Percentiles rank a stretch among this genome's conserved stretches.
phyloP scores from a whole-genome alignment of 352 stramenopile genomes.

The Globisporangium okanoganense region DNA sequence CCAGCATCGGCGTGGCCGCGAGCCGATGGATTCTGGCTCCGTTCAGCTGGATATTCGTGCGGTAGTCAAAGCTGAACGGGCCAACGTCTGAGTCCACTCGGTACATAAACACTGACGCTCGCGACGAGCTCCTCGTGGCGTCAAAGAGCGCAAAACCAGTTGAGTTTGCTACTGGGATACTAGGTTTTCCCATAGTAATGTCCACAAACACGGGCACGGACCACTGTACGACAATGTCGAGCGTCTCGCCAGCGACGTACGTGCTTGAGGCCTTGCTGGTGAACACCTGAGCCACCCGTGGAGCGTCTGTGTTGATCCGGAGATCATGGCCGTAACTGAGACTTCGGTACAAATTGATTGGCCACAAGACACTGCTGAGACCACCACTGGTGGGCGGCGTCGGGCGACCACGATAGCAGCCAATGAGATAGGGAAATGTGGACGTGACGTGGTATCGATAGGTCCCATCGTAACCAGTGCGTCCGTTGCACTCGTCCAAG shows the following conservation, averaged over 20 bases:
- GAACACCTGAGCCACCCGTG: slow-evolving; percentile 41
- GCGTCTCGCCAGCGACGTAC: slow-evolving; percentile 56
- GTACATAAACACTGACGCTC: slow-evolving; percentile 50
- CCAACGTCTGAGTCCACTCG: slow-evolving; percentile 19
- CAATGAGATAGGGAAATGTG: slow-evolving; percentile 50
- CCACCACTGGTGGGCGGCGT: background rate
- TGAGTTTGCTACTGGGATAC: slow-evolving; percentile 35
- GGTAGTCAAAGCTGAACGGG: slow-evolving; percentile 49
- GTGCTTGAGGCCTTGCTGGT: slow-evolving; percentile 53
- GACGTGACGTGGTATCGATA: slow-evolving; percentile 70
- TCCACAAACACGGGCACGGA: slow-evolving; percentile 38
- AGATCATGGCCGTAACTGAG: slow-evolving; percentile 53
- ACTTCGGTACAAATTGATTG: slow-evolving; percentile 37
- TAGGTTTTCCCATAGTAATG: slow-evolving; percentile 26
- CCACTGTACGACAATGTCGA: slow-evolving; percentile 66
- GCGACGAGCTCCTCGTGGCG: slow-evolving; percentile 29
- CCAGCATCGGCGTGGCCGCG: slow-evolving; percentile 25
- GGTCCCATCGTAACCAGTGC: slow-evolving; percentile 49
- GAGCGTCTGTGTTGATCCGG: slow-evolving; percentile 41
- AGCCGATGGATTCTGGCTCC: slow-evolving; percentile 45
- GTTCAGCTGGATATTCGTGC: slow-evolving; percentile 37
- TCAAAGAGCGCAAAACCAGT: slow-evolving; percentile 36
- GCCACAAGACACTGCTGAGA: background rate
- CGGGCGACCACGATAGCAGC: slow-evolving; percentile 47
- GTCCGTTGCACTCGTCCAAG: slow-evolving; percentile 68